Evolutionary conservation across 805 yeast species (phyloP), one percentile per base, ranked within the genome.

Genomic region (Lachancea meyersii): DNA sequence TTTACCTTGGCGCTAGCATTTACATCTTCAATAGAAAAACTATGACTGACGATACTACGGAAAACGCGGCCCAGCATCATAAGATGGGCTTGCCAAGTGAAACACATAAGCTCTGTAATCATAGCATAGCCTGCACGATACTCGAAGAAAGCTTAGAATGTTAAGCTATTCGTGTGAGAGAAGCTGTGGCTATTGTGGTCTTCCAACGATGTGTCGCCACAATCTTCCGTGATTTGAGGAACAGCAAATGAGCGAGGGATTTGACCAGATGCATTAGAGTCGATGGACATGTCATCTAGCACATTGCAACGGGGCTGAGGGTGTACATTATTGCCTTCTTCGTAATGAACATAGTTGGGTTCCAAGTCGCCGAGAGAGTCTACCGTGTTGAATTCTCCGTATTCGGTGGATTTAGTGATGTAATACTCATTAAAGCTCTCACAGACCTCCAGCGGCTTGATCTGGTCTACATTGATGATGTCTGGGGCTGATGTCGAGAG

Each of bases 221-320:
- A 23, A 11, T 35, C 40, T 22, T 35, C 35, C 9, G 23, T 19
- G 16, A 34, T 28, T 13, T 30, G 27, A 17, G 44, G 39, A 27
- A 40, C 35, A 16, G 39, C 37, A 22, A 34, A 34, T 4, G 35
- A 10, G 32, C 44, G 38, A 23, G 40, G 44, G n/a, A 41, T 24
- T n/a, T 22, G 35, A 23, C 22, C 34, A 13, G 44, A 41, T 7
- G 35, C 19, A 31, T 33, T 23, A 11, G 44, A 41, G 39, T 49
- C 57, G 22, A 52, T 48, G 3, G 55, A 52, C 52, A 53, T 50
- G 31, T 48, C 50, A 43, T 50, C 51, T 44, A 50, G 35, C 27
- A 52, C 31, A 43, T 44, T 46, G 39, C 50, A 45, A 18, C 48
- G 40, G 40, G 43, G 36, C 20, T 20, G 35, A 17, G 10, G 44